Percentiles rank a stretch among this genome's conserved stretches.
These are phyloP conservation scores for Hylodesmum podocarpum DNA, from an alignment of 306 rosid species.

Conservation along the genomic window DNA sequence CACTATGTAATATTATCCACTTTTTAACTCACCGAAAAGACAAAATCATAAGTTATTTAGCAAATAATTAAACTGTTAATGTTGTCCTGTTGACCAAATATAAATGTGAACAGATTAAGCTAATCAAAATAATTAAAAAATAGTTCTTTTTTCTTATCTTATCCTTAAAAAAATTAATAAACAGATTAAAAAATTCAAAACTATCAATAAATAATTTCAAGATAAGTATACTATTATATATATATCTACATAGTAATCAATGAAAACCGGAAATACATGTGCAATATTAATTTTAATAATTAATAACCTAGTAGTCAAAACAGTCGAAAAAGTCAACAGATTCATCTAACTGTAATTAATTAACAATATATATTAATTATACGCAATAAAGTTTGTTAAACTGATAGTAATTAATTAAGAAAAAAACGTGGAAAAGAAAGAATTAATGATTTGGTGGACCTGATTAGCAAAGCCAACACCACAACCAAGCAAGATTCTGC, in stretches of 20 bases:
- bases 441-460: constrained; percentile 34
- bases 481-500: constrained; percentile 75
- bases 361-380: no score
- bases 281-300: no score
- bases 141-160: no score
- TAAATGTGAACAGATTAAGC: not conserved
- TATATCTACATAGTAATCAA: no score
- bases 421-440: not conserved
- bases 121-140: not conserved
- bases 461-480: constrained; percentile 93
- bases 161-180: no score
- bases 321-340: not conserved
- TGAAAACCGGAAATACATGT: no score
- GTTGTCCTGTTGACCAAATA: not conserved
- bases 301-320: not conserved
- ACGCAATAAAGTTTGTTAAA: no score
- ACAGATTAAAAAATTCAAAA: no score
- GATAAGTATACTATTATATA: no score
- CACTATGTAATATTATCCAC: not conserved
- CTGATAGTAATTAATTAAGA: no score
- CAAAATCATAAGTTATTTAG: not conserved
- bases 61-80: not conserved
- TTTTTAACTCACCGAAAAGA: not conserved
- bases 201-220: no score
- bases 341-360: not conserved